phyloP scores from a whole-genome alignment of 805 yeast species.

The Wickerhamomyces mucosus region DNA sequence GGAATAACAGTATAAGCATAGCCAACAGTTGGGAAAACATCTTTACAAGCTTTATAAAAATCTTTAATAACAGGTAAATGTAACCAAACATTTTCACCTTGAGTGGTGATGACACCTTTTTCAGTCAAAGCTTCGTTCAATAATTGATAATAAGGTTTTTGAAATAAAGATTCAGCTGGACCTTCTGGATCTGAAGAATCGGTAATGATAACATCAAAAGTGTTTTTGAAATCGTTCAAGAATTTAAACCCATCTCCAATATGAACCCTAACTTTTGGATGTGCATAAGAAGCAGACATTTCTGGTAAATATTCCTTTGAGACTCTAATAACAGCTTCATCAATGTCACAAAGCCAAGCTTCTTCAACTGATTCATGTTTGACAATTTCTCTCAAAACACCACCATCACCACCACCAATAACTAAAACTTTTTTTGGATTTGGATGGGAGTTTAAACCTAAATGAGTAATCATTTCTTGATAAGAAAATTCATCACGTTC shows the following conservation, averaged over 20 bases:
- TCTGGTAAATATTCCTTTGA: slow-evolving; percentile 83
- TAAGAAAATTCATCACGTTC: slow-evolving; percentile 96
- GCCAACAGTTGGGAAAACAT: slow-evolving; percentile 85
- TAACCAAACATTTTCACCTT: slow-evolving; percentile 93
- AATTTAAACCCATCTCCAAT: slow-evolving; percentile 98
- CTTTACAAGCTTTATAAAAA: slow-evolving; percentile 71
- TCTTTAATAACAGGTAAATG: slow-evolving; percentile 78
- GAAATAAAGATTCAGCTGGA: slow-evolving; percentile 91
- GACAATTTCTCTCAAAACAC: slow-evolving; percentile 89
- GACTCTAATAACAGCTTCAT: slow-evolving; percentile 82
- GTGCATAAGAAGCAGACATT: slow-evolving; percentile 73
- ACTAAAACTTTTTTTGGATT: slow-evolving; percentile 90
- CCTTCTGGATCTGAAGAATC: slow-evolving; percentile 99
- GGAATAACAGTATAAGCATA: slow-evolving; percentile 91
- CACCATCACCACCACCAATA: slow-evolving; percentile 99
- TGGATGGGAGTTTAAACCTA: slow-evolving; percentile 88
- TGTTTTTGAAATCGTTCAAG: slow-evolving; percentile 71
- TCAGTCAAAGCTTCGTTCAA: slow-evolving; percentile 82
- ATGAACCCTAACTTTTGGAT: slow-evolving; percentile 84
- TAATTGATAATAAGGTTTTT: slow-evolving; percentile 82
- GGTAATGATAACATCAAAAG: slow-evolving; percentile 91
- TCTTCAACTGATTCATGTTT: slow-evolving; percentile 82
- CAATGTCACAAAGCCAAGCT: slow-evolving; percentile 91
- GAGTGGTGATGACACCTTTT: slow-evolving; percentile 86
- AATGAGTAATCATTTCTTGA: slow-evolving; percentile 97